Base-by-base conservation (phyloP, 2,329 filamentous ascomycete genomes). In the Fusarium continuum region DNA sequence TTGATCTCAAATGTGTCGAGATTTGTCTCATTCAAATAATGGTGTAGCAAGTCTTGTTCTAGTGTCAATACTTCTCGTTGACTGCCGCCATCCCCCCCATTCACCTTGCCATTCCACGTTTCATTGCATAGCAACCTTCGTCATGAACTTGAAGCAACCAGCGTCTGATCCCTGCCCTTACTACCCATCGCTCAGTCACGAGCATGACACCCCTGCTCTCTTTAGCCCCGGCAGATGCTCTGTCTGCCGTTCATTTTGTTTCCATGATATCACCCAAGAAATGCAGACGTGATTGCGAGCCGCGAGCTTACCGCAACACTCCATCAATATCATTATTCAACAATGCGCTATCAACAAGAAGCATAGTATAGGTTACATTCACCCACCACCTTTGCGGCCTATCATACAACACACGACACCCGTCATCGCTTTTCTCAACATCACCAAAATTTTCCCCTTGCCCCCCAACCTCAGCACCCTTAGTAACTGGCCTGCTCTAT, bases 401-500 rank as follows among this genome's bases (percentile, higher is more conserved):
- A 49, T 44, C 31, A 40, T 34, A 32, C 40, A 35, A 52, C 44
- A 61, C 31, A 26, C 29, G 44, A 45, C 32, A 35, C 29, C 45
- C 46, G 53, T 35, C 31, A 44, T 43, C 25, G 25, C 47, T 25
- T 55, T 40, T 53, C n/a, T 49, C 34, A 29, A 43, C 34, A 41
- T 32, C 32, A 40, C 45, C 19, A n/a, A n/a, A n/a, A 32, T 26
- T 20, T 40, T 59, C 17, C 34, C 26, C 46, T 28, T 22, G 10
- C 16, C n/a, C 25, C 46, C 17, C n/a, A n/a, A 31, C 39, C 28
- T 22, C 17, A 17, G 10, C 17, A 32, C 48, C 19, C 31, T 22
- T 64, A 73, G 34, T 68, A 73, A 25, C 69, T 67, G 14, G 72
- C 74, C 64, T 79, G 76, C 63, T 84, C 87, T 77, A 95, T 85